These are phyloP conservation scores for Cercophora sp. DNA, from an alignment of 495 filamentous ascomycete species.

Conservation along the genomic window DNA sequence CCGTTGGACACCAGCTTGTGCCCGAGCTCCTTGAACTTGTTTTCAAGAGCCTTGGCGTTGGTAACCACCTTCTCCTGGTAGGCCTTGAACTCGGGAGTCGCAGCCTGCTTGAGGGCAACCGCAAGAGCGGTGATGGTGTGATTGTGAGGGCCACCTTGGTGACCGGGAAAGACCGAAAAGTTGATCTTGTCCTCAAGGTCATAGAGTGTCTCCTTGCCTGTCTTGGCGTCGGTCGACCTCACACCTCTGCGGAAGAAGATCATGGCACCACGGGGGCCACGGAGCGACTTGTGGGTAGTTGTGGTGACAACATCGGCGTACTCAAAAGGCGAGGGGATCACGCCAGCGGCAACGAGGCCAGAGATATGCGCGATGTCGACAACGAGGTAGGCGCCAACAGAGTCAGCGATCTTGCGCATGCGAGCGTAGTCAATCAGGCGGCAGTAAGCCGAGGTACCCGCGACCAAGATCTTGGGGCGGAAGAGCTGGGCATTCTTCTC, in stretches of 20 bases:
- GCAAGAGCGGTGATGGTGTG: constrained; percentile 99
- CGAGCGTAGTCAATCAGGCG: constrained; percentile 94
- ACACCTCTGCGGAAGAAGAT: constrained; percentile 99
- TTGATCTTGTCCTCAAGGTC: constrained; percentile 97
- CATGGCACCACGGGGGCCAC: constrained; percentile 98
- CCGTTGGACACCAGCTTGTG: constrained; percentile 94
- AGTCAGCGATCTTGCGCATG: constrained; percentile 95
- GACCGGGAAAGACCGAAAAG: constrained; percentile 98
- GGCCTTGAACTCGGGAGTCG: constrained; percentile 86
- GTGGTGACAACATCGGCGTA: constrained; percentile 97
- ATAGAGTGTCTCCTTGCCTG: constrained; percentile 84
- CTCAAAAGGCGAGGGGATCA: constrained; percentile 91
- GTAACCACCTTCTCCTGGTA: constrained; percentile 91
- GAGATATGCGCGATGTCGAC: constrained; percentile 99
- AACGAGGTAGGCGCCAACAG: constrained; percentile 89
- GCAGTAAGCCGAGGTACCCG: constrained; percentile 98
- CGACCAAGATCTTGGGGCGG: constrained; percentile 92
- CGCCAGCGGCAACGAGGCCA: constrained; percentile 85
- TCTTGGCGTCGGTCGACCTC: constrained; percentile 80
- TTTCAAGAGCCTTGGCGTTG: constrained; percentile 88
- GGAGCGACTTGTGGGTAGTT: constrained; percentile 98
- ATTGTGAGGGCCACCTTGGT: constrained; percentile 99
- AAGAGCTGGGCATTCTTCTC: constrained; percentile 92
- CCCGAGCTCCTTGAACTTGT: constrained; percentile 72
- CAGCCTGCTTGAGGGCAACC: constrained; percentile 93